Percentiles rank a stretch among this genome's conserved stretches.
phyloP scores from a whole-genome alignment of 2,329 filamentous ascomycete species.

The Tolypocladium endophyticum region DNA sequence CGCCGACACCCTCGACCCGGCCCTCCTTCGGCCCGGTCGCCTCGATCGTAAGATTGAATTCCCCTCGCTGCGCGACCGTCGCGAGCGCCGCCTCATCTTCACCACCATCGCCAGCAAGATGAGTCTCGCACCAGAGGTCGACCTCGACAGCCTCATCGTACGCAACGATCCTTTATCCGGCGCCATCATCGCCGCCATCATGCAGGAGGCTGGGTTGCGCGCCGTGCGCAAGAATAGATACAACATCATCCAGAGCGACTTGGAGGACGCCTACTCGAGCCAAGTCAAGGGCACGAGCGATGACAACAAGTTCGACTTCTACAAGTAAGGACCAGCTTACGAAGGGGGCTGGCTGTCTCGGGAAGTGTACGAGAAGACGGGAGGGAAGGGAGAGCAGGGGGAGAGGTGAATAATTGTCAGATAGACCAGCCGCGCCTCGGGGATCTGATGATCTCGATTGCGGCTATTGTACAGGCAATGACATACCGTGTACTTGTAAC shows the following conservation, averaged over 20 bases:
- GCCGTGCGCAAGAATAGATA: slow-evolving; percentile 97
- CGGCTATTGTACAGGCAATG: background rate
- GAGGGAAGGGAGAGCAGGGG: background rate
- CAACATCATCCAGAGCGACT: slow-evolving; percentile 95
- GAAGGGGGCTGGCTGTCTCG: too few species aligned
- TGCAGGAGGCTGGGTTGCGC: slow-evolving; percentile 94
- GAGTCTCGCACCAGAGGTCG: slow-evolving; percentile 92
- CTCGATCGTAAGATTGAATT: slow-evolving; percentile 98
- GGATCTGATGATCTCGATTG: background rate
- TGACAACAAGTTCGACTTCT: slow-evolving; percentile 81
- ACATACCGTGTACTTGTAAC: background rate
- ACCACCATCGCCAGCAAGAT: slow-evolving; percentile 94
- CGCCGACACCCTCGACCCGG: slow-evolving; percentile 92
- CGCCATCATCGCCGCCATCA: slow-evolving; percentile 94
- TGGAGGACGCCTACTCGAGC: slow-evolving; percentile 93
- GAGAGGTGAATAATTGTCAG: background rate
- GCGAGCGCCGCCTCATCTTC: slow-evolving; percentile 94
- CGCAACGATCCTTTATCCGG: slow-evolving; percentile 92
- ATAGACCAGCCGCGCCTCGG: background rate
- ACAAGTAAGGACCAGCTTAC: slow-evolving; percentile 49
- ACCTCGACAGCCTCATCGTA: slow-evolving; percentile 91
- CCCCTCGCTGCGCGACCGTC: slow-evolving; percentile 83
- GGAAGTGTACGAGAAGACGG: background rate
- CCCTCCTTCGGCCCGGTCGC: slow-evolving; percentile 85
- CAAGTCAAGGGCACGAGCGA: slow-evolving; percentile 75